phyloP scores from a whole-genome alignment of 495 filamentous ascomycete genomes.

The Trichoderma orchidacearum region DNA sequence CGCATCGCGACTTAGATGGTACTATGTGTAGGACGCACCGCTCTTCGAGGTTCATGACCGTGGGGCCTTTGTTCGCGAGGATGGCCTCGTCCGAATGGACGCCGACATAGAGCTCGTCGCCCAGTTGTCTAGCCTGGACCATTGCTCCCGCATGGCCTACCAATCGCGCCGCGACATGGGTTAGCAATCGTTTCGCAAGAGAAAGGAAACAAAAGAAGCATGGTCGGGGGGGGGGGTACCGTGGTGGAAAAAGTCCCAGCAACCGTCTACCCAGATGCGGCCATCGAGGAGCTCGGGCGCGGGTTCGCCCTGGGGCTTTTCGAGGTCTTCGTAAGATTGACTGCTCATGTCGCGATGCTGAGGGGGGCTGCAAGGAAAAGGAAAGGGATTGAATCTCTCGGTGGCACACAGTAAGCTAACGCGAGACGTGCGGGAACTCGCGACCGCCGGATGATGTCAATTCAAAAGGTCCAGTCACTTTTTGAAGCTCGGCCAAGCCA shows the following conservation, averaged over 20 bases:
- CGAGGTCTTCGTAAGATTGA: not conserved
- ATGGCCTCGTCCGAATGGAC: constrained; percentile 94
- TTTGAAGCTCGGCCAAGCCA: too few species aligned
- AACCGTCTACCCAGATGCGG: constrained; percentile 94
- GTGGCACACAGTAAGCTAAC: not conserved
- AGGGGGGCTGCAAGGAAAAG: not conserved
- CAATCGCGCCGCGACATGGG: not conserved
- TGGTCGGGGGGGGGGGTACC: constrained; percentile 32
- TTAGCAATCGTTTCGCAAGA: not conserved
- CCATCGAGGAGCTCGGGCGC: constrained; percentile 44
- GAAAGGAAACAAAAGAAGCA: not conserved
- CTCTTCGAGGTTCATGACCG: constrained; percentile 88
- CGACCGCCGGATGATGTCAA: not conserved
- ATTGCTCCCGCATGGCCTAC: constrained; percentile 91
- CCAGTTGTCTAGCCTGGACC: constrained; percentile 61
- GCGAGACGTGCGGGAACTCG: not conserved
- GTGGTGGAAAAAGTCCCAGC: constrained; percentile 98
- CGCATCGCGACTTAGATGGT: constrained; percentile 4
- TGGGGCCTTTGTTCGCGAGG: constrained; percentile 90
- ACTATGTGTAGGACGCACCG: constrained; percentile 36
- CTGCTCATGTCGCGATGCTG: not conserved
- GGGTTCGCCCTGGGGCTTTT: constrained; percentile 13
- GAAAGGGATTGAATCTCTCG: not conserved
- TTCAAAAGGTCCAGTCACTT: not conserved
- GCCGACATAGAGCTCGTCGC: constrained; percentile 76